Evolutionary conservation across 495 filamentous ascomycete species (phyloP).

Genomic region (Daldinia bambusicola): DNA sequence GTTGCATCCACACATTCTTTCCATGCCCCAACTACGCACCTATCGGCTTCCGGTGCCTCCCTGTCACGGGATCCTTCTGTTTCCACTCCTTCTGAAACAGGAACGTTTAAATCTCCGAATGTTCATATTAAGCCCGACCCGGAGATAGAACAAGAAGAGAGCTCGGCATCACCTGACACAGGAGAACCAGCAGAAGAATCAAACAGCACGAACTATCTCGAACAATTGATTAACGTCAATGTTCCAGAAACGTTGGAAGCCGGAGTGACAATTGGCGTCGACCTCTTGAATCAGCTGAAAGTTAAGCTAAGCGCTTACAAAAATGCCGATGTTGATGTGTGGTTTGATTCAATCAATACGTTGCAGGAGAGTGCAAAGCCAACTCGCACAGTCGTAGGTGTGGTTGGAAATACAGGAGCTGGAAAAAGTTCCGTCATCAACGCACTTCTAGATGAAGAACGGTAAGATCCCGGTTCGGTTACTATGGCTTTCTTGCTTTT

Average conservation of each 20-base stretch:
- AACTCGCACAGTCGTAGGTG: conserved; percentile 61
- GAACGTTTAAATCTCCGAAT: neutral
- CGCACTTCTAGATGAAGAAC: conserved; percentile 65
- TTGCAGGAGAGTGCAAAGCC: conserved; percentile 42
- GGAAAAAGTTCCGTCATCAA: conserved; percentile 72
- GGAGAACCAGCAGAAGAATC: neutral
- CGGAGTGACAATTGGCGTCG: conserved; percentile 42
- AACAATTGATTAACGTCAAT: conserved; percentile 8
- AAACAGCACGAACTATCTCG: conserved; percentile 3
- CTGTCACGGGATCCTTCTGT: neutral
- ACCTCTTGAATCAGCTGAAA: conserved; percentile 44
- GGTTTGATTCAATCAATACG: conserved; percentile 56
- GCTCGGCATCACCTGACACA: neutral
- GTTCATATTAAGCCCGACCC: neutral
- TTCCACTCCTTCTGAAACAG: neutral
- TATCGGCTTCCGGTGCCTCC: neutral
- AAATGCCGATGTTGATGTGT: conserved; percentile 42
- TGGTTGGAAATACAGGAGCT: conserved; percentile 68
- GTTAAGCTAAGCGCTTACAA: conserved; percentile 6
- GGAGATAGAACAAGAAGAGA: conserved; percentile 1
- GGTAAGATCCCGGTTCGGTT: conserved; percentile 32
- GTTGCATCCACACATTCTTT: neutral
- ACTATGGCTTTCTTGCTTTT: neutral
- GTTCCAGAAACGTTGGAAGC: conserved; percentile 46
- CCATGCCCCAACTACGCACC: neutral